Conservation (phyloP, 495 filamentous ascomycete species). For the Hamigera avellanea region DNA sequence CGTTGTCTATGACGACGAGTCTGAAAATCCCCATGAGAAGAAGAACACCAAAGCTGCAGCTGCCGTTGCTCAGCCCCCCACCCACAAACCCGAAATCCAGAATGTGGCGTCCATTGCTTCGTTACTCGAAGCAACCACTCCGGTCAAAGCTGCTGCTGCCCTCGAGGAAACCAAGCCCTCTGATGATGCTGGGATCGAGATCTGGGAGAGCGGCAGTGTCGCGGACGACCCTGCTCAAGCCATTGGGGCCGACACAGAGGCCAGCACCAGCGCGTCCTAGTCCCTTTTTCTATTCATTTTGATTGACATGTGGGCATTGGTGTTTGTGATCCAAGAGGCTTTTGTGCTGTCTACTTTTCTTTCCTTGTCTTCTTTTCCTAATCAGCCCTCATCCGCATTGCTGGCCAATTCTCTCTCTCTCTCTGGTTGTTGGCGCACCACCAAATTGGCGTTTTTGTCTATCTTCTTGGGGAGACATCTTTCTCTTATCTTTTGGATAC, state of each 20-base stretch:
- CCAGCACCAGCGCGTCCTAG: background rate
- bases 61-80: conserved; percentile 3
- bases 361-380: too few species aligned
- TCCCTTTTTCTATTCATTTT: background rate
- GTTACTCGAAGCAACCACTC: conserved; percentile 14
- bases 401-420: background rate
- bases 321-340: too few species aligned
- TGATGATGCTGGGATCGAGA: conserved; percentile 26
- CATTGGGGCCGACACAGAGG: background rate
- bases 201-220: conserved; percentile 54
- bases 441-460: background rate
- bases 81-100: conserved; percentile 11
- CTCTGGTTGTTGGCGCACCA: background rate
- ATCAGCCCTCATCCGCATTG: too few species aligned
- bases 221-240: conserved; percentile 29
- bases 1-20: conserved; percentile 42
- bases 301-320: background rate
- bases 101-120: conserved; percentile 21
- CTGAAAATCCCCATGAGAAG: conserved; percentile 8
- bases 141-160: conserved; percentile 4
- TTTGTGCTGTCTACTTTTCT: too few species aligned
- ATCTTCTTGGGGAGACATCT: too few species aligned
- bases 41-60: conserved; percentile 7
- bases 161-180: background rate
- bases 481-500: too few species aligned